These are phyloP conservation scores for Rhizopogon vesiculosus DNA, from an alignment of 768 basidiomycete genomes.

Conservation along the genomic window DNA sequence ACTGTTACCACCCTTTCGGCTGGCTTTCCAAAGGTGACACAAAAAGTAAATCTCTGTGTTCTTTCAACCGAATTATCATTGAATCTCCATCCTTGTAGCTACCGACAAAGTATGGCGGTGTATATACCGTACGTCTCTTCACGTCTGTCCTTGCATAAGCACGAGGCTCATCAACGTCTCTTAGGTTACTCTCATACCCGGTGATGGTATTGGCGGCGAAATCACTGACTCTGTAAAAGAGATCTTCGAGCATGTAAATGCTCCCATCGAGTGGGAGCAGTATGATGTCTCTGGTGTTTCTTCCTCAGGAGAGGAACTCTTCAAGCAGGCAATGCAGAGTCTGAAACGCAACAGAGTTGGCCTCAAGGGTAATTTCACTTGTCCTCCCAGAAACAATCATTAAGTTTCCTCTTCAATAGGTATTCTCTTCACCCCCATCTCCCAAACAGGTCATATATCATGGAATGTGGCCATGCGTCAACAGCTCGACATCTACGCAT, in stretches of 20 bases:
- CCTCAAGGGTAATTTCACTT: constrained; percentile 72
- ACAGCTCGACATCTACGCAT: constrained; percentile 98
- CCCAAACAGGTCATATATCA: constrained; percentile 93
- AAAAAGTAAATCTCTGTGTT: constrained; percentile 46
- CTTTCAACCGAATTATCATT: constrained; percentile 2
- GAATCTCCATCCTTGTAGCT: constrained; percentile 39
- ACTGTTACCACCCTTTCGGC: constrained; percentile 74
- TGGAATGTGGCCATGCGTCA: constrained; percentile 99
- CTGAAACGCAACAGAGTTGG: constrained; percentile 97
- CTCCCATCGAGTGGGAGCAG: constrained; percentile 99
- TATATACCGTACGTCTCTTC: constrained; percentile 68
- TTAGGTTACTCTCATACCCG: constrained; percentile 95
- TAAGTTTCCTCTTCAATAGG: constrained; percentile 41
- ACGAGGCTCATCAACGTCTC: constrained; percentile 17
- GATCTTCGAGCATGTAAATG: constrained; percentile 96
- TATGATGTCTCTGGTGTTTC: constrained; percentile 98
- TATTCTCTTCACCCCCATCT: constrained; percentile 97
- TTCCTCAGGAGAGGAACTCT: constrained; percentile 87
- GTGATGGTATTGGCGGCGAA: constrained; percentile 96
- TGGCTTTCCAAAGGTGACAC: constrained; percentile 70
- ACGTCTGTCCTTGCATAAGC: neutral
- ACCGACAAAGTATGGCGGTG: constrained; percentile 87
- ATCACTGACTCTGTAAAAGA: constrained; percentile 99
- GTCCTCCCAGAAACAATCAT: constrained; percentile 1
- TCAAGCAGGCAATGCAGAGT: constrained; percentile 97